Evolutionary conservation across 768 basidiomycete species (phyloP), one percentile per base, ranked within the genome.

Genomic region (Tylopilus vinaceipallidus): DNA sequence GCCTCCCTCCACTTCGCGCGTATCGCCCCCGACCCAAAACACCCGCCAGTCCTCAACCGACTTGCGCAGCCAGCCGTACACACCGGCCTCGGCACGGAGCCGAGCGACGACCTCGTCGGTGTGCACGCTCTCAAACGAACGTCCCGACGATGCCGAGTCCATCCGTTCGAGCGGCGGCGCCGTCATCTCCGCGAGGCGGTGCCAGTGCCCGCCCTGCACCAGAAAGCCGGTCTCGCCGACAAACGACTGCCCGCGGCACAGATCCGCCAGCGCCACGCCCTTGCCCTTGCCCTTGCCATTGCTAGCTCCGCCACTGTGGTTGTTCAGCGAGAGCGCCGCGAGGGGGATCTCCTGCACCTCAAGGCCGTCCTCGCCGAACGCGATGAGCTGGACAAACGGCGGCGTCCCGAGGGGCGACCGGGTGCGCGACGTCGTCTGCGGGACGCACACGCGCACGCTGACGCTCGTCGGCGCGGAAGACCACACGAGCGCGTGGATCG

Each of bases 61-160:
- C 60, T 84, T 89, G 57, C 81, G 70, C 67, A 82, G 76, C 89
- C 90, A 91, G 0, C 80, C 89, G 63, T 92, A 93, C 6, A 86
- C 67, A 6, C 90, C 90, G 49, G 84, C 75, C 49, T 83, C 80
- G 19, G 67, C 69, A 58, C 73, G 75, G 62, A 82, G 60, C 57
- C 70, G 64, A 23, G 69, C 71, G 2, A 67, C 49, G 8, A 81
- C 58, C 40, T 81, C 84, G 20, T 80, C 74, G 2, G 82, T 74
- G 26, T 77, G 81, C 54, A 78, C 65, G 46, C 77, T 84, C 45
- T 73, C 73, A 41, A 71, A 71, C 9, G 84, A 82, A 23, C 56
- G 57, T 0, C 58, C 60, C 13, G 84, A 80, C 33, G 73, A 54
- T 9, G 70, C 62, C 35, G 79, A 77, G 44, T 71, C 66, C 37